Evolutionary conservation across 1,284 basidiomycete species (phyloP), one percentile per base, ranked within the genome.

Genomic region (Waitea zeae): DNA sequence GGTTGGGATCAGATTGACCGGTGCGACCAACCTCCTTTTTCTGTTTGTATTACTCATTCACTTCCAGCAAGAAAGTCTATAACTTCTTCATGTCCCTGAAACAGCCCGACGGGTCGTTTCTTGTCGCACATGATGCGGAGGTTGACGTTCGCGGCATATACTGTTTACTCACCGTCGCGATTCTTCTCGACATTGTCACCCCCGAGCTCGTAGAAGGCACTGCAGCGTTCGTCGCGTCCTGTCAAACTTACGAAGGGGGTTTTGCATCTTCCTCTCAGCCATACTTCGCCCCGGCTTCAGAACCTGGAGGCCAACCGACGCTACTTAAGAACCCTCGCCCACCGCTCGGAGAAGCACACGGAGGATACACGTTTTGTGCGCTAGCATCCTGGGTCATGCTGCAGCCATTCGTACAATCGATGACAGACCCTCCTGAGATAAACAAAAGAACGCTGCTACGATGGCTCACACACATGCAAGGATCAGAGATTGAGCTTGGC

Each of bases 241-340:
- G 90, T 49, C 95, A 98, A 55, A 98, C 92, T 0, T 98, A 93
- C 57, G 95, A 99, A 57, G 95, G 95, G 24, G 93, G 95, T 0
- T 92, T 98, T 48, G 70, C 89, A 0, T 84, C 81, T 3, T 66
- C 87, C 0, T 83, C 86, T 1, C 77, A 84, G 36, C 75, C 83
- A 0, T 70, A 67, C 36, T 72, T 61, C 40, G 47, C 54, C 12
- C 43, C 45, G 36, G 47, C 33, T 48, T 54, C 49, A 41, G 46
- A 51, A 24, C n/a, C n/a, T n/a, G n/a, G n/a, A n/a, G n/a, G n/a
- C n/a, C 47, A 46, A 15, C 44, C 46, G 11, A 39, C 39, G 6
- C 48, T 56, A 18, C 53, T 63, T 19, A 44, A 52, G 1, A 51
- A 51, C 6, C 62, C 71, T 2, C 67, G 71, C 11, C 79, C 69